Evolutionary conservation across 148 eudicot genomes (phyloP), one percentile per base, ranked within the genome.

Genomic region (Salicornia ramosissima): DNA sequence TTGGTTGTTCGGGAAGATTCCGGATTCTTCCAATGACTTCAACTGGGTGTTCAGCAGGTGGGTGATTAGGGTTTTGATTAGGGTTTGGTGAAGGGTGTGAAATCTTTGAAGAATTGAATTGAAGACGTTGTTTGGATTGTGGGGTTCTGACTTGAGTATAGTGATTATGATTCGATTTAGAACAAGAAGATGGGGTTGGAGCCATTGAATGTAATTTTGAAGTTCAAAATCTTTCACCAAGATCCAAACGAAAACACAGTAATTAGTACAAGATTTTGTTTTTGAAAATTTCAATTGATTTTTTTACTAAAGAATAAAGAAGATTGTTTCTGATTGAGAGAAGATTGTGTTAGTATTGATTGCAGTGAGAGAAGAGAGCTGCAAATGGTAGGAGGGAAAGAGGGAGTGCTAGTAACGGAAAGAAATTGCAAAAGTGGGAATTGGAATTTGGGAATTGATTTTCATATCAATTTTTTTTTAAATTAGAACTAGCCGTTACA

Each of bases 1-100:
- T 36, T 1, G 49, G 5, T 33, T 56, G 62, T n/a, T 89, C 87
- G 0, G 93, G 86, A 63, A 80, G 47, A 67, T 94, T 90, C 8
- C 99, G 68, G 29, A 94, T 82, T 50, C 99, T 62, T 22, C 97
- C 97, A 3, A 94, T 82, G 1, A 94, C 98, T 68, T 94, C 97
- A 40, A 94, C 92, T 0, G 98, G 98, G 80, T 94, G 98, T 45
- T 94, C 98, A 2, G 82, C 24, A 21, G 56, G 54, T 15, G 80
- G 81, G 30, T n/a, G 22, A 25, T 62, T 76, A 58, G 77, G 68
- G 64, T 77, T 74, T 39, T 65, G 76, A n/a, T 66, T 86, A 33
- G 86, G 90, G 76, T 88, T 87, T 71, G 87, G 84, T 10, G 93
- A 78, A n/a, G 86, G 83, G 33, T 85, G 81, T 24, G 75, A 19